A percentile compares a stretch with the other conserved stretches of the same genome.
phyloP scores from a whole-genome alignment of 176 grass and related monocot species.

The Panicum miliaceum region DNA sequence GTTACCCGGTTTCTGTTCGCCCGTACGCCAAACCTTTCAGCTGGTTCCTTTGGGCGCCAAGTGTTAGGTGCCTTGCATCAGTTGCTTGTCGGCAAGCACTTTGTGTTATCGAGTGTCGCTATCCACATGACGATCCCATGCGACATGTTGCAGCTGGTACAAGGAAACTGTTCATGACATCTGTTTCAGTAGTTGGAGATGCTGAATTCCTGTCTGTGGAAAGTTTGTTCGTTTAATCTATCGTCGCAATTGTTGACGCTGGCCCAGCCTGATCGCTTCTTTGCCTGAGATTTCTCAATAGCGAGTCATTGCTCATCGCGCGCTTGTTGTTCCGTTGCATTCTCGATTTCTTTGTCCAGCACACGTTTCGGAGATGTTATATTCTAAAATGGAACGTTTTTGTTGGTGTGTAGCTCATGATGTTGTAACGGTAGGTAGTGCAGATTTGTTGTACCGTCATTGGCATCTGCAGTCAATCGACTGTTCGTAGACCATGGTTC shows the following conservation, averaged over 20 bases:
- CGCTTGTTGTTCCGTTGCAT: background rate
- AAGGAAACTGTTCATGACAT: slow-evolving; percentile 4
- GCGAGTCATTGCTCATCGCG: slow-evolving; percentile 8
- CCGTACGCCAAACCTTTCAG: slow-evolving; percentile 29
- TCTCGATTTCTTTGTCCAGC: background rate
- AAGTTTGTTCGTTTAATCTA: slow-evolving; percentile 19
- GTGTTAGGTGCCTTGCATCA: background rate
- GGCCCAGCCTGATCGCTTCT: slow-evolving; percentile 24
- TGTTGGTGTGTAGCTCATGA: background rate
- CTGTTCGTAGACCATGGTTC: too few relatives aligned
- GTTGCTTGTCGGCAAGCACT: slow-evolving; percentile 33
- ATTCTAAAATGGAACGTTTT: background rate
- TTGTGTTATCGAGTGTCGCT: slow-evolving; percentile 39
- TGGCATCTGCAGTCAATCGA: background rate
- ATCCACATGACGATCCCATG: slow-evolving; percentile 30
- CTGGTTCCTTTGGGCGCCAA: slow-evolving; percentile 1
- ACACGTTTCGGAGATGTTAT: background rate
- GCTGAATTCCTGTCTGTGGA: slow-evolving; percentile 46
- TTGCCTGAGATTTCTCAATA: slow-evolving; percentile 5
- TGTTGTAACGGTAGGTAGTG: background rate
- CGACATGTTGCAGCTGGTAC: slow-evolving; percentile 21
- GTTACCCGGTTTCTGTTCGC: slow-evolving; percentile 29
- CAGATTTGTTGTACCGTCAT: background rate
- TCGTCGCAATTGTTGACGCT: slow-evolving; percentile 47
- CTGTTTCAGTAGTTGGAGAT: slow-evolving; percentile 40